Conservation (phyloP, 768 basidiomycete species). For the Rhizopogon vinicolor region DNA sequence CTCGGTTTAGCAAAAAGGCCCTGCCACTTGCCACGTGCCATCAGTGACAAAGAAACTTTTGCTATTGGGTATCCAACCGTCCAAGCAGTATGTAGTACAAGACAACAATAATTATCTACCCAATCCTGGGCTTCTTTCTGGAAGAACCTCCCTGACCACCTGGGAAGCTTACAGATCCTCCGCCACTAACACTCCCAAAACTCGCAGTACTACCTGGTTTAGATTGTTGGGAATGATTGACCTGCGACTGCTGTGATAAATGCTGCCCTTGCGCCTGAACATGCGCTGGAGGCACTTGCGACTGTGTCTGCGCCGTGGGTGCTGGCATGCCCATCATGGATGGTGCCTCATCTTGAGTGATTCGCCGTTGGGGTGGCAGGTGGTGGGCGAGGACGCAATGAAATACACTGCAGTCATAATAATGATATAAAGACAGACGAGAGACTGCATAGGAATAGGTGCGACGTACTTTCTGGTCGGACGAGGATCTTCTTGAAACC, state of each 20-base stretch:
- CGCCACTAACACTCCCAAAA: slow-evolving; percentile 60
- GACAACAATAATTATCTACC: slow-evolving; percentile 18
- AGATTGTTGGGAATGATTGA: slow-evolving; percentile 22
- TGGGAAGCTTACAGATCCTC: slow-evolving; percentile 26
- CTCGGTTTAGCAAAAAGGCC: neutral
- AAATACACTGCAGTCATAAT: slow-evolving; percentile 56
- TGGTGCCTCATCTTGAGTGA: slow-evolving; percentile 89
- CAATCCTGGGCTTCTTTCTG: slow-evolving; percentile 60
- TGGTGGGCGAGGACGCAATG: slow-evolving; percentile 57
- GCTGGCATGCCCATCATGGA: slow-evolving; percentile 72
- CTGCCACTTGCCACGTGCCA: neutral
- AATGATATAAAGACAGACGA: neutral
- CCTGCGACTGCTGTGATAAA: slow-evolving; percentile 22
- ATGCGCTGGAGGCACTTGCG: slow-evolving; percentile 39
- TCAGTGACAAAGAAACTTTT: too few species aligned
- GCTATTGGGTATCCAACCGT: too few species aligned
- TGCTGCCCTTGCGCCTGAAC: slow-evolving; percentile 44
- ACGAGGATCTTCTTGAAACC: slow-evolving; percentile 89
- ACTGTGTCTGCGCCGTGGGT: slow-evolving; percentile 39
- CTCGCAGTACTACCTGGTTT: slow-evolving; percentile 60
- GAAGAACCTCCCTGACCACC: slow-evolving; percentile 32
- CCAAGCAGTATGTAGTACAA: neutral
- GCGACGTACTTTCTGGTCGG: slow-evolving; percentile 77
- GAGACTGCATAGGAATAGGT: neutral
- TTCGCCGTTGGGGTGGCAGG: slow-evolving; percentile 80